Percentiles rank a stretch among this genome's conserved stretches.
Conservation (phyloP, 2,329 filamentous ascomycete genomes). For the Cryphonectria radicalis region DNA sequence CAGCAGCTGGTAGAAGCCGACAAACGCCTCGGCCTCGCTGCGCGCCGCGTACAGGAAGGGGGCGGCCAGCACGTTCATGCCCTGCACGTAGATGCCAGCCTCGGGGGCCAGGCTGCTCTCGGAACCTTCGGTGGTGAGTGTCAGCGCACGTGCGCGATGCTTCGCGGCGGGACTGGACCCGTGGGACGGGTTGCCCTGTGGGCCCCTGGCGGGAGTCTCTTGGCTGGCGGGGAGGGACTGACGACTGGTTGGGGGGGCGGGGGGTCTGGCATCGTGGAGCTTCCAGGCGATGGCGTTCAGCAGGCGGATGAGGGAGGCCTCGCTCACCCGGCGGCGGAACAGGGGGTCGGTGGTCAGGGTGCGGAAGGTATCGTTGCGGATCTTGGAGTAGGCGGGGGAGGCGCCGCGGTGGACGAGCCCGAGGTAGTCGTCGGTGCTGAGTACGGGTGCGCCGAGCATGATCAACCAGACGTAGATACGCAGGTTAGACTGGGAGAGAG, state of each 20-base stretch:
- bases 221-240: conserved; percentile 37
- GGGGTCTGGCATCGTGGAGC: conserved; percentile 73
- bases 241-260: conserved; percentile 45
- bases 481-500: conserved; percentile 71
- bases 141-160: conserved; percentile 59
- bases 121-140: conserved; percentile 67
- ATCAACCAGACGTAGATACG: conserved; percentile 97
- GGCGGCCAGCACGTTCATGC: conserved; percentile 97
- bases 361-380: conserved; percentile 97
- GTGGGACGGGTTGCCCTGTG: conserved; percentile 37
- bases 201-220: conserved; percentile 40
- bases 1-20: conserved; percentile 85
- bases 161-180: conserved; percentile 51
- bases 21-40: conserved; percentile 93
- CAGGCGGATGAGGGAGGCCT: conserved; percentile 91
- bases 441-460: conserved; percentile 82
- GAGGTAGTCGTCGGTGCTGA: conserved; percentile 87
- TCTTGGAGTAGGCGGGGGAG: conserved; percentile 94
- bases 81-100: conserved; percentile 91
- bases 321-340: conserved; percentile 91
- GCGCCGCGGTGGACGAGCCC: conserved; percentile 88
- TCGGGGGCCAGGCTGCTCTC: conserved; percentile 62
- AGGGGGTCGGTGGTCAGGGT: conserved; percentile 96
- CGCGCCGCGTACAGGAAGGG: conserved; percentile 94
- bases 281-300: conserved; percentile 96